Conservation (phyloP, 1,284 basidiomycete species). For the Sparassis latifolia region DNA sequence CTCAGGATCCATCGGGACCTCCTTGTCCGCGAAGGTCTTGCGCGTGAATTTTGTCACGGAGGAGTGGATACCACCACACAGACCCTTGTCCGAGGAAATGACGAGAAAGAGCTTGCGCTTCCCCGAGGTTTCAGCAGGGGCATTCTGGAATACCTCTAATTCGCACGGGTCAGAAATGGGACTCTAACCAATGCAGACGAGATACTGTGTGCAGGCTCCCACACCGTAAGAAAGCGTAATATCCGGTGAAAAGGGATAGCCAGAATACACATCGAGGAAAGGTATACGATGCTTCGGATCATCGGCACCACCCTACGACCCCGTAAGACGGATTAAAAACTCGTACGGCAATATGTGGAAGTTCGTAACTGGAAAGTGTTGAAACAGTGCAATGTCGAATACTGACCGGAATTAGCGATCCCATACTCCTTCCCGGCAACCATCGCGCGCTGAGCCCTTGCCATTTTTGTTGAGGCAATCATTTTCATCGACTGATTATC, state of each 20-base stretch:
- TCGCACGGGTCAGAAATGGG: background rate
- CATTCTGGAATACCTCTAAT: conserved; percentile 77
- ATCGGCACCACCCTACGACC: too few relatives aligned
- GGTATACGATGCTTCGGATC: too few relatives aligned
- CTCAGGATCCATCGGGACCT: conserved; percentile 51
- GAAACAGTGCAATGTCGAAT: background rate
- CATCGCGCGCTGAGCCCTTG: conserved; percentile 96
- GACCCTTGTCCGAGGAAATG: conserved; percentile 97
- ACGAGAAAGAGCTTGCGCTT: conserved; percentile 86
- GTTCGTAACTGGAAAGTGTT: too few relatives aligned
- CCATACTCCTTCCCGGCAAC: conserved; percentile 91
- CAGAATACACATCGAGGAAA: too few relatives aligned
- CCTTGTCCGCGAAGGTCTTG: conserved; percentile 48
- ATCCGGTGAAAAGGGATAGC: too few relatives aligned
- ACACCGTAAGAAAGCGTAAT: too few relatives aligned
- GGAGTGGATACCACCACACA: conserved; percentile 99
- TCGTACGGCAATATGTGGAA: too few relatives aligned
- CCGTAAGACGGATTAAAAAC: too few relatives aligned
- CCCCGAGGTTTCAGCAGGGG: conserved; percentile 53
- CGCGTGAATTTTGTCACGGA: conserved; percentile 90
- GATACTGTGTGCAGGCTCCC: too few relatives aligned
- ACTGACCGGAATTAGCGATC: conserved; percentile 84
- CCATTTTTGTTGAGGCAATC: conserved; percentile 97
- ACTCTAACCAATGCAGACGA: too few relatives aligned
- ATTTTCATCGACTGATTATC: conserved; percentile 91